Conservation (phyloP, 2,329 filamentous ascomycete species). For the Colletotrichum truncatum region DNA sequence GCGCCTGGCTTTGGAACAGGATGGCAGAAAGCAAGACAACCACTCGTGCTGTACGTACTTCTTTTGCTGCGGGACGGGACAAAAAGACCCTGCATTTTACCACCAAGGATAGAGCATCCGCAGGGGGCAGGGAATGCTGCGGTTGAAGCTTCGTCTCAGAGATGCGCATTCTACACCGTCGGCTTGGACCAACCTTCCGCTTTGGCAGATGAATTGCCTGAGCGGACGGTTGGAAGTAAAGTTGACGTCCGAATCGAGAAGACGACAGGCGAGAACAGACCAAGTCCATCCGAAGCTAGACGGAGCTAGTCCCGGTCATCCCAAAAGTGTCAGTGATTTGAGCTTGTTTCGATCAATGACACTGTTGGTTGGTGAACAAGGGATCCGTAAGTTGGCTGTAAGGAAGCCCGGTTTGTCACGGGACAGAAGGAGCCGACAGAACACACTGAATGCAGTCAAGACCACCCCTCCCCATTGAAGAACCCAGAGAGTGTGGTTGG, state of each 20-base stretch:
- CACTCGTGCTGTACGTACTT: not conserved
- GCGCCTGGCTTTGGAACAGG: not conserved
- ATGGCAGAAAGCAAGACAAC: not conserved
- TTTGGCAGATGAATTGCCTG: not conserved
- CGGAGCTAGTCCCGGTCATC: not conserved
- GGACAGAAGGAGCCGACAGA: too few relatives aligned
- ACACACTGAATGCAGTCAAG: too few relatives aligned
- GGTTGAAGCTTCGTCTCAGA: not conserved
- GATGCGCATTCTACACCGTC: too few relatives aligned
- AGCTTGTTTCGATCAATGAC: not conserved
- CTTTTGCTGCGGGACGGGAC: not conserved
- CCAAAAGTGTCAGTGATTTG: not conserved
- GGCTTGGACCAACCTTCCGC: not conserved
- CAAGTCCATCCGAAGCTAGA: not conserved
- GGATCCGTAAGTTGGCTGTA: not conserved
- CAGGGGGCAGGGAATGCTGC: not conserved
- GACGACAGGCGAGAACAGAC: not conserved
- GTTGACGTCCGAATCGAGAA: not conserved
- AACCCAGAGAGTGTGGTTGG: too few relatives aligned
- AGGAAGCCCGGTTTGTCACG: too few relatives aligned
- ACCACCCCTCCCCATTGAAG: too few relatives aligned
- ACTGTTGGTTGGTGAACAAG: not conserved
- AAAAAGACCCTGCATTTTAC: conserved; percentile 8
- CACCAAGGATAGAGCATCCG: too few relatives aligned
- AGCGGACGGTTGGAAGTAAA: not conserved